Base-by-base conservation (phyloP, 345 rosid species). In the Stellera chamaejasme region DNA sequence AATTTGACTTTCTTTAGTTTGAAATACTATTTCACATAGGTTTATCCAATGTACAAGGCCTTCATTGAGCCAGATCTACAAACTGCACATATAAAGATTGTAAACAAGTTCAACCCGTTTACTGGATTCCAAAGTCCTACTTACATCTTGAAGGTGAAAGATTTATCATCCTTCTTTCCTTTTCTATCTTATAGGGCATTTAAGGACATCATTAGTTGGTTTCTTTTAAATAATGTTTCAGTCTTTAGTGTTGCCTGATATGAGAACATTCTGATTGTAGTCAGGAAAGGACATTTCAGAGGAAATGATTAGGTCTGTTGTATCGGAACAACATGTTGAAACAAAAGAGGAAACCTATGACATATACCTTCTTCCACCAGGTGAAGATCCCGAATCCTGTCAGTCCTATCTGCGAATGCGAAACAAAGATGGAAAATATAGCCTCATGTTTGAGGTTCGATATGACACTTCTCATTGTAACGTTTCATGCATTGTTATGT, bases 31-130 rank as follows among this genome's bases (percentile, higher is more conserved):
- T 36, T 67, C 43, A 52, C 71, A 61, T 77, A 94, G 99, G 97
- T 94, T 43, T 94, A 87, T 75, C 96, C 99, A 10, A 94, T 94
- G 99, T 94, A 90, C 79, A 94, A 94, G 74, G 99, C 99, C 70
- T 94, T 80, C 68, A 94, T 90, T 23, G 99, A 94, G 76, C 97
- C 99, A 56, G 99, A 94, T 74, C 97, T 94, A 60, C 82, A 83
- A 80, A 94, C 96, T 47, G 99, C 97, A 47, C 99, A 94, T 50
- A 79, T 94, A 57, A 87, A 77, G 78, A 90, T 94, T 61, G 75
- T 72, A 55, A 94, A 94, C 79, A 94, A 85, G 71, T 94, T 90
- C 72, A 94, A 94, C 65, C 99, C 99, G 12, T 90, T 94, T 76
- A 69, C 89, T 11, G 97, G 99, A 70, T 94, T 94, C 70, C 97